Conservation (phyloP, 2,329 filamentous ascomycete genomes). For the Botrytis byssoidea region DNA sequence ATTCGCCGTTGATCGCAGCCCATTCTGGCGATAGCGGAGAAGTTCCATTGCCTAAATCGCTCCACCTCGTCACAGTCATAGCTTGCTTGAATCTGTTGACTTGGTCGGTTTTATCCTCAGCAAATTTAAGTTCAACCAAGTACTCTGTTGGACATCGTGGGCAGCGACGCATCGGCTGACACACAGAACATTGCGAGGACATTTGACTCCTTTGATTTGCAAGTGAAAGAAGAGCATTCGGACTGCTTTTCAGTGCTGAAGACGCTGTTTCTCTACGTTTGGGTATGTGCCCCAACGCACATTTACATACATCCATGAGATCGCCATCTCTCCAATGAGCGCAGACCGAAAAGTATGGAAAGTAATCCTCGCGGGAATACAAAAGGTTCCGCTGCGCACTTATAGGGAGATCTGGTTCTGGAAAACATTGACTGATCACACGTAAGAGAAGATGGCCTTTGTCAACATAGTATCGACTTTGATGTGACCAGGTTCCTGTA, state of each 20-base stretch:
- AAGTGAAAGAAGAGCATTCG: conserved; percentile 23
- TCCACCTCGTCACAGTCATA: conserved; percentile 60
- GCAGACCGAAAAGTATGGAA: conserved; percentile 61
- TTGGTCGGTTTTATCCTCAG: conserved; percentile 52
- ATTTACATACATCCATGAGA: conserved; percentile 60
- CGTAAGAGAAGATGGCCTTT: conserved; percentile 56
- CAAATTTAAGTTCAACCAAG: conserved; percentile 57
- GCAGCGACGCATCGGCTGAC: conserved; percentile 59
- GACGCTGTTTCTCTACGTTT: conserved; percentile 42
- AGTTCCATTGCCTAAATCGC: conserved; percentile 56
- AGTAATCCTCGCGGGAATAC: conserved; percentile 59
- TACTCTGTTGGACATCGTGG: conserved; percentile 63
- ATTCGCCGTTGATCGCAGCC: conserved; percentile 52
- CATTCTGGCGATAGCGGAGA: conserved; percentile 53
- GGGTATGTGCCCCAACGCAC: conserved; percentile 57
- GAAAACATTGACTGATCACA: conserved; percentile 54
- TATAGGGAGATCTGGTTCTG: conserved; percentile 50
- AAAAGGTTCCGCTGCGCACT: conserved; percentile 55
- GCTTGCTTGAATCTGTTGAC: conserved; percentile 55
- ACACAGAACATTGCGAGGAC: conserved; percentile 52
- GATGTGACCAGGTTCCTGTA: conserved; percentile 51
- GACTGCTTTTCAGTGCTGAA: conserved; percentile 37
- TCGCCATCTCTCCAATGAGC: conserved; percentile 62
- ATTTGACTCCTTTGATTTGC: conserved; percentile 43
- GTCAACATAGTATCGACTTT: conserved; percentile 53